A percentile compares a stretch with the other conserved stretches of the same genome.
These are phyloP conservation scores for Tolypocladium inflatum DNA, from an alignment of 2,329 filamentous ascomycete species.

Conservation along the genomic window DNA sequence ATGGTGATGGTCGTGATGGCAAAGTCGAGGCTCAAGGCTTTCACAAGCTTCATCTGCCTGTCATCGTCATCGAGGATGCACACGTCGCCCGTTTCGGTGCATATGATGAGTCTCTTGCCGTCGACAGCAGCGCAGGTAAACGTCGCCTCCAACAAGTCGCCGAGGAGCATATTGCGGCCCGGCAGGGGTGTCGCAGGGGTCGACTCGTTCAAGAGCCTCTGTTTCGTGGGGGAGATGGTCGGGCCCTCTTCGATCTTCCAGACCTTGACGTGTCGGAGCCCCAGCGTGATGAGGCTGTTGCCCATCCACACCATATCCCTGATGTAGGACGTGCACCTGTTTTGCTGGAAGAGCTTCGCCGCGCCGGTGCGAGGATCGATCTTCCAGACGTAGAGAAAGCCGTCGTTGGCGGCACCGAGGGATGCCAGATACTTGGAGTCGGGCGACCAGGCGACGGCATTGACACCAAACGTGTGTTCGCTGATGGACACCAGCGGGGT, in stretches of 20 bases:
- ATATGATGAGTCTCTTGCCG: conserved; percentile 67
- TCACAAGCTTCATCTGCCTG: conserved; percentile 60
- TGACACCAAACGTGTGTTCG: conserved; percentile 86
- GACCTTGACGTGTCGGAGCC: conserved; percentile 84
- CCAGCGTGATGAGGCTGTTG: conserved; percentile 71
- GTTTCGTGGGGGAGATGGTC: conserved; percentile 53
- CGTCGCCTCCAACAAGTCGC: conserved; percentile 68
- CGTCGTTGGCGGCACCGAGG: conserved; percentile 81
- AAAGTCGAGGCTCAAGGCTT: conserved; percentile 59
- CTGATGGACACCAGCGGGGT: conserved; percentile 74
- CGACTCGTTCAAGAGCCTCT: conserved; percentile 40
- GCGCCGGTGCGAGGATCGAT: conserved; percentile 75
- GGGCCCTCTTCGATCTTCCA: conserved; percentile 72
- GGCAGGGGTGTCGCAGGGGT: conserved; percentile 43
- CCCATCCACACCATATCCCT: conserved; percentile 89
- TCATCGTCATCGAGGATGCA: conserved; percentile 75
- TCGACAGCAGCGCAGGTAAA: conserved; percentile 75
- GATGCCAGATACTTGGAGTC: conserved; percentile 83
- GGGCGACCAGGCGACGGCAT: conserved; percentile 78
- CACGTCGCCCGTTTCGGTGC: conserved; percentile 81
- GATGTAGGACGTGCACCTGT: conserved; percentile 84
- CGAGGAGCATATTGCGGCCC: conserved; percentile 82
- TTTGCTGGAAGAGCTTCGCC: conserved; percentile 70
- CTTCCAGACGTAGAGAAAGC: conserved; percentile 86
- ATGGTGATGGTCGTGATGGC: conserved; percentile 57